Base-by-base conservation (phyloP, 768 basidiomycete species). In the Rossbeevera mucosa region DNA sequence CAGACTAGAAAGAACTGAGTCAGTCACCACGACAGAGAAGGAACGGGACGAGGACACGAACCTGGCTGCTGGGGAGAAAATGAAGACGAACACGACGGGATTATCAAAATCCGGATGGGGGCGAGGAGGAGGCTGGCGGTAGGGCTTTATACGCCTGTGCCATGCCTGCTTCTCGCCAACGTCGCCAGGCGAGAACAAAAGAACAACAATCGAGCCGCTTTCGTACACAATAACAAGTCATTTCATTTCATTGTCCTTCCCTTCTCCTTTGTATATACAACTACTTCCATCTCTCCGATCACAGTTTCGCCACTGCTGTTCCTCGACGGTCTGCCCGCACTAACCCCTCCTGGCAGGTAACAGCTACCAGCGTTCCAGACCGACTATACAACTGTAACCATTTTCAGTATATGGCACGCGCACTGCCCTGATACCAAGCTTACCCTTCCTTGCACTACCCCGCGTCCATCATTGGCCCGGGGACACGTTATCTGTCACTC, bases 271-370 rank as follows among this genome's bases (percentile, higher is more conserved):
- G 57, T n/a, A 47, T 8, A 47, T 50, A 48, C 53, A 56, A 56
- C 33, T 18, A 28, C 24, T 56, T 56, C 50, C 41, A 52, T 52
- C 43, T 45, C 38, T 50, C 44, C 44, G 31, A 50, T 51, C 45
- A 65, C 50, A 63, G 49, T 55, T 60, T 65, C 49, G 59, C 58
- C 43, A 49, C 51, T 51, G 66, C 66, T 13, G 77, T 76, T 12
- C 72, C 76, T 55, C 77, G 74, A 56, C 76, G 70, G 58, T 79
- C 72, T 26, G 81, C 82, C 38, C 88, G 79, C 38, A 88, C 74
- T 7, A 89, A 85, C 6, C 89, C 90, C 72, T 91, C 90, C 64
- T 92, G 90, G 22, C 85, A 81, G 25, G 80, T 83, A 12, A 88
- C 80, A n/a, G 88, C 90, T 22, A 91, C 76, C 12, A 91, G 71